Percentiles rank a stretch among this genome's conserved stretches.
phyloP scores from a whole-genome alignment of 2,329 filamentous ascomycete species.

The Rugonectria rugulosa region DNA sequence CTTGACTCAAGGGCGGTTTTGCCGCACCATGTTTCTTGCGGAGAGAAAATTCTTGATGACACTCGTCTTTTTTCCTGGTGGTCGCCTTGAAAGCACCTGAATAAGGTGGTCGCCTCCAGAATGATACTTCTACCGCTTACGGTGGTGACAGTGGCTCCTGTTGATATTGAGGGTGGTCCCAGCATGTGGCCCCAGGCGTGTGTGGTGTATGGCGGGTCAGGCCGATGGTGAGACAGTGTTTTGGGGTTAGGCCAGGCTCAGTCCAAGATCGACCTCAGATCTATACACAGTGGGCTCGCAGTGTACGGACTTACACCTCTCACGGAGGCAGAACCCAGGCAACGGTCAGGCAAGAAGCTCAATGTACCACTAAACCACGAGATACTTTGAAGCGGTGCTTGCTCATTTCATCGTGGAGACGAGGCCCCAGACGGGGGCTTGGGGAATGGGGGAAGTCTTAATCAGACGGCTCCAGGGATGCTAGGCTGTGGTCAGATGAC shows the following conservation, averaged over 20 bases:
- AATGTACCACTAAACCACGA: constrained; percentile 20
- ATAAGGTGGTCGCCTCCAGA: neutral
- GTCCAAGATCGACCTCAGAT: constrained; percentile 30
- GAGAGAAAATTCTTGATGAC: neutral
- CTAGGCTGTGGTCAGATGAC: constrained; percentile 24
- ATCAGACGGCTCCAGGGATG: constrained; percentile 9
- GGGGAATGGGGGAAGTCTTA: constrained; percentile 7
- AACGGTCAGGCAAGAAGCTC: neutral
- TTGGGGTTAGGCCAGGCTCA: constrained; percentile 23
- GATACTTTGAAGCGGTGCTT: constrained; percentile 15
- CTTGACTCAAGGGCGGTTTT: constrained; percentile 29
- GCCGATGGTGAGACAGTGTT: constrained; percentile 25
- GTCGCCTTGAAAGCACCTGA: neutral
- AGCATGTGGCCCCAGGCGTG: constrained; percentile 6
- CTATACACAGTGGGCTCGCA: constrained; percentile 17
- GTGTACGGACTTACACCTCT: constrained; percentile 11
- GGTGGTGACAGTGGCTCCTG: neutral
- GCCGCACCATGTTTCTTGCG: constrained; percentile 6
- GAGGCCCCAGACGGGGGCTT: constrained; percentile 2
- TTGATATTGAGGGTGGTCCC: no score
- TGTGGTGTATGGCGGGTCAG: constrained; percentile 24
- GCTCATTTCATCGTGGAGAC: constrained; percentile 19
- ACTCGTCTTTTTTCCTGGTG: neutral
- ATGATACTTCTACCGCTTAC: neutral
- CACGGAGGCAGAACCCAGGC: constrained; percentile 4